Evolutionary conservation across 139 green algal genomes (phyloP).

Genomic region (Micromonas pusilla): DNA sequence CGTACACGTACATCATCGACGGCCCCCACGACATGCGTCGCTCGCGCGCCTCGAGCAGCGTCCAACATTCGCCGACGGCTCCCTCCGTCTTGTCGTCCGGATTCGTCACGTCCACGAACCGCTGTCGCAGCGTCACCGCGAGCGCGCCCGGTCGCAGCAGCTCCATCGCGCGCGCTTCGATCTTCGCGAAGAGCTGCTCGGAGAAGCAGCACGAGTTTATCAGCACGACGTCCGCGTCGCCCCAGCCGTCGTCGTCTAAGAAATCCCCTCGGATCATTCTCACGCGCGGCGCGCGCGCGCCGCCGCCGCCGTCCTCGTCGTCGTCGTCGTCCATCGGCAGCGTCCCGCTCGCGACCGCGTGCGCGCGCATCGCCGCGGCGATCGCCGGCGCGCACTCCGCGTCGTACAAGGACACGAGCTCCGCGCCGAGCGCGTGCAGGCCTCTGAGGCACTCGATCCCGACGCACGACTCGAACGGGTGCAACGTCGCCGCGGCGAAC

Average conservation of each 20-base stretch:
- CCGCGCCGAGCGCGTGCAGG: background rate
- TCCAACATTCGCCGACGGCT: background rate
- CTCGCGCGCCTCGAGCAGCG: background rate
- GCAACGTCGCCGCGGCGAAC: background rate
- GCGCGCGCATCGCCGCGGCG: no score
- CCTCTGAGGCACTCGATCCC: background rate
- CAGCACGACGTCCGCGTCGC: background rate
- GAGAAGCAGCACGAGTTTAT: background rate
- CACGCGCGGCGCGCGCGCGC: background rate
- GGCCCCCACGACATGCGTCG: background rate
- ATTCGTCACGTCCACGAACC: background rate
- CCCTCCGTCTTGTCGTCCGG: no score
- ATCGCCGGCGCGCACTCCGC: background rate
- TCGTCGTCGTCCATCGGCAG: no score
- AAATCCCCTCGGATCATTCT: background rate
- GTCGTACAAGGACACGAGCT: background rate
- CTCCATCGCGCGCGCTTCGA: background rate
- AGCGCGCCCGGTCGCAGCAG: background rate
- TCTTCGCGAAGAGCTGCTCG: background rate
- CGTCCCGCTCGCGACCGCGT: no score
- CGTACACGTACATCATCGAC: background rate
- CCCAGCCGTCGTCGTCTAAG: background rate
- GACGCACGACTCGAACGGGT: background rate
- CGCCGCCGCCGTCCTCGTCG: no score
- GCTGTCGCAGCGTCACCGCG: background rate